Evolutionary conservation across 139 green algal genomes (phyloP), one percentile per base, ranked within the genome.

Genomic region (Chlamydomonas schloesseri): DNA sequence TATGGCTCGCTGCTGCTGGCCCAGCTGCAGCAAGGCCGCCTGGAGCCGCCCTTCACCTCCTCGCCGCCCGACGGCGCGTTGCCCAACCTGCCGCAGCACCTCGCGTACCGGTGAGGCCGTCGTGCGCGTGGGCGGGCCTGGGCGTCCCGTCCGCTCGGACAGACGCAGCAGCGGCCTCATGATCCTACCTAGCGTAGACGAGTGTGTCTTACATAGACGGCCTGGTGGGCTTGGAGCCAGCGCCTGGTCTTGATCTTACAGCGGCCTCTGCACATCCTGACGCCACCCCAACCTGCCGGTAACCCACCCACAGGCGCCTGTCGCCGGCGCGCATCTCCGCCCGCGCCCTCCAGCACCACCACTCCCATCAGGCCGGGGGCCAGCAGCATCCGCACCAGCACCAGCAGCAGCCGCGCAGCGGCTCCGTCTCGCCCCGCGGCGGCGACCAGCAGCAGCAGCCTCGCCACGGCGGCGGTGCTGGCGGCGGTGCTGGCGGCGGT

Each of bases 1-100:
- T 93, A 96, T 60, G 90, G 90, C 9, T 67, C 81, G 14, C 89
- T 97, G 37, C 87, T 97, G 69, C 75, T 97, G 65, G 86, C 91
- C n/a, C 94, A 97, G 87, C 87, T 92, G 23, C 55, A 65, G 34
- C 73, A 83, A 31, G 93, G 93, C n/a, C 80, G 68, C 67, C 87
- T 96, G 69, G 85, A 87, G 18, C 42, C 88, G 34, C 94, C 94
- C 0, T 96, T 96, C 77, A 70, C 88, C 18, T 18, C 31, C 0
- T n/a, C 83, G 46, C 94, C 94, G 3, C 87, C 88, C 10, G 76
- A 90, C 28, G 91, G 88, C 0, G 86, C 88, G 0, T 86, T 96
- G 58, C 91, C 90, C 21, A 95, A 90, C 1, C 81, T 96, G 33
- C 82, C 89, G 23, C 50, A 64, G 1, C 82, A 83, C 68, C 72